Evolutionary conservation across 805 yeast genomes (phyloP), one percentile per base, ranked within the genome.

Genomic region (Candida sanyiensis): DNA sequence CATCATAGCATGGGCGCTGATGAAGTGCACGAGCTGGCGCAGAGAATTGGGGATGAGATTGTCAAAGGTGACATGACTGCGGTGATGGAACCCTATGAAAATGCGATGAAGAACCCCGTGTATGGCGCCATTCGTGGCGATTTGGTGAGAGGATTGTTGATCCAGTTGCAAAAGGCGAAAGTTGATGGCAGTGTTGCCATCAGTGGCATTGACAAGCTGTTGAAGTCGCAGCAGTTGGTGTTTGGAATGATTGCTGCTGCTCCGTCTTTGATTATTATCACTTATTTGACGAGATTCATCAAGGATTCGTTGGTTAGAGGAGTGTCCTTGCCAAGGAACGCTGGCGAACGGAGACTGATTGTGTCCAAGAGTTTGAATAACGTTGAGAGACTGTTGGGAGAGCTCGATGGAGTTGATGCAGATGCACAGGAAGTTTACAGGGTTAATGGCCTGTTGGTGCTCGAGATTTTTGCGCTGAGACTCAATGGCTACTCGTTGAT

Each of bases 131-230:
- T 64, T 2, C 61, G 63, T 11, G 98, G 97, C 4, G 75, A 79
- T 40, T 69, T 90, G 47, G 60, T 88, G 7, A 70, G 95, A 39
- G 78, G 89, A 12, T 59, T 93, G 33, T 63, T 93, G 52, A 89
- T 90, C 45, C 97, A 93, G 59, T 68, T 93, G n/a, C 98, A 90
- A 59, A 90, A 93, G 62, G 82, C 95, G 10, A 90, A 90, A 61
- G 97, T 93, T 6, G 98, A 90, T 58, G 96, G 95, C 7, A 88
- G 84, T 26, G 66, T 88, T 5, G 97, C 96, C 0, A 73, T 90
- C 44, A 76, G 73, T 49, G 97, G 97, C 7, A 89, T 93, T 45
- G 97, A 93, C 61, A 81, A 83, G 33, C 66, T 90, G 48, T 70
- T 93, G 32, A 83, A 87, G 58, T 81, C 93, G 36, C 98, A 90